Evolutionary conservation across 306 rosid genomes (phyloP), one percentile per base, ranked within the genome.

Genomic region (Astragalus glycyphyllos): DNA sequence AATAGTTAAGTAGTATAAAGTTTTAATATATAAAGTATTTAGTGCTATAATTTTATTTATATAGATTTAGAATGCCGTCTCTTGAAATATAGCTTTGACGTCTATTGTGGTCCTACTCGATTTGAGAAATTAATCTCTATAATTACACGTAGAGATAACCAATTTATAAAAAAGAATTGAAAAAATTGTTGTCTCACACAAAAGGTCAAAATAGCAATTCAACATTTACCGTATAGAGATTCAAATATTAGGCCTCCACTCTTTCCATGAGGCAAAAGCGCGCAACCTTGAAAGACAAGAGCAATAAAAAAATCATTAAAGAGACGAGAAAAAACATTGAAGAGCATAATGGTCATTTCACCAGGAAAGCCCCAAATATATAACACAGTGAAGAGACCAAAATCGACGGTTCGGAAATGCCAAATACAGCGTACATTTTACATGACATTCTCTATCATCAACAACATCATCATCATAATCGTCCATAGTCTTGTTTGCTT

Each of bases 271-370:
- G 15, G 7, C 14, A 64, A 62, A 72, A 38, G 69, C 78, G 58
- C 70, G 70, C 74, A 71, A 56, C 46, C 41, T 11, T 11, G 35
- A 7, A 35, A 7, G 35, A 31, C 17, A 61, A 34, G 6, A 4
- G 38, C 7, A 46, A 47, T 3, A 53, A 2, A 1, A 20, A 10
- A 41, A 31, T 4, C 5, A 60, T 6, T 5, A 26, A 26, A 14
- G 13, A 15, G 7, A 7, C 59, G 4, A 13, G 7, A 58, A 58
- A 69, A 63, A 6, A 47, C 2, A 6, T 1, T 0, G 2, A 41
- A 55, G 84, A 38, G 63, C 15, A 74, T 11, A 69, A 74, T 8
- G 17, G 84, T 74, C 29, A 62, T 69, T 79, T 62, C 56, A 34
- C 10, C 2, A 57, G 20, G 54, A 46, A 12, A 29, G 11, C 7